Evolutionary conservation across 1,139 yeast genomes (phyloP).

Genomic region (Pneumocystis carinii): DNA sequence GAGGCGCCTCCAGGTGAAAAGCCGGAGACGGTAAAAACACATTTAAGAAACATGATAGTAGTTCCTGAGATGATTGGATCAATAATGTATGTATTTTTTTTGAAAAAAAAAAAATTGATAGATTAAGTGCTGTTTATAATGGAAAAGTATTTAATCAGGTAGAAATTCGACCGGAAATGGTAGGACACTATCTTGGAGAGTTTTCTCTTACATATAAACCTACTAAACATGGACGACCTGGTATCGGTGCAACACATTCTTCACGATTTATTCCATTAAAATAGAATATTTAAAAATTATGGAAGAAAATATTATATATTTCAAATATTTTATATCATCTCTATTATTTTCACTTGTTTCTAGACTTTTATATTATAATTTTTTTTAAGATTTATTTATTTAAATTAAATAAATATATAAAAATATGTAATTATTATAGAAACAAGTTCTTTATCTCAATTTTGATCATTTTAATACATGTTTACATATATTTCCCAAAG

Average conservation of each 20-base stretch:
- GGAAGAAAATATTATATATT: no score
- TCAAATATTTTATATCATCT: no score
- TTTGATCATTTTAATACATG: no score
- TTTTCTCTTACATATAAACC: constrained; percentile 99
- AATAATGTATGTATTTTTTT: constrained; percentile 34
- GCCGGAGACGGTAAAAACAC: constrained; percentile 98
- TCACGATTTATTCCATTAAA: constrained; percentile 63
- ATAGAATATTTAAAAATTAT: constrained; percentile 18
- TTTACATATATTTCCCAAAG: no score
- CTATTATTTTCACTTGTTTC: no score
- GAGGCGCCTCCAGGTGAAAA: constrained; percentile 88
- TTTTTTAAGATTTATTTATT: no score
- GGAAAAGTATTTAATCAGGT: constrained; percentile 99
- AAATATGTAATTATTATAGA: no score
- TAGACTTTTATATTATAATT: no score
- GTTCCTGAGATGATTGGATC: constrained; percentile 99
- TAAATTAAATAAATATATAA: no score
- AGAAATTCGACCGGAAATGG: constrained; percentile 98
- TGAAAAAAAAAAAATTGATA: neutral
- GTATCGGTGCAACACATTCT: constrained; percentile 65
- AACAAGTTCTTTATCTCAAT: no score
- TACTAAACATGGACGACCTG: constrained; percentile 99
- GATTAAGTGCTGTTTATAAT: constrained; percentile 72
- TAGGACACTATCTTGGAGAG: constrained; percentile 99
- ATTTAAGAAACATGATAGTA: constrained; percentile 96